Conservation (phyloP, 495 filamentous ascomycete species). For the Penicillium fimorum region DNA sequence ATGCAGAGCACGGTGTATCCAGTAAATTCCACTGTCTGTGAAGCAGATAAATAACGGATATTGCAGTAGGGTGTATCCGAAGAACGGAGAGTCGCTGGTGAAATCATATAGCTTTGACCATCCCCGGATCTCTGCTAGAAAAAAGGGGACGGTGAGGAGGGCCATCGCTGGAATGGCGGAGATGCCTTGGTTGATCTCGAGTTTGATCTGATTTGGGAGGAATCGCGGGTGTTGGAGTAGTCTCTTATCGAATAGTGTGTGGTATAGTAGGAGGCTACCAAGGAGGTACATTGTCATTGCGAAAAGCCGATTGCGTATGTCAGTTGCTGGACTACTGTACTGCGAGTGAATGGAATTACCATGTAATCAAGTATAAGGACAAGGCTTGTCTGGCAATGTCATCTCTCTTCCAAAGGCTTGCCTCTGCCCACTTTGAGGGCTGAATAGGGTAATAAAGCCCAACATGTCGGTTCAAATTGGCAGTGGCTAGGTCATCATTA, state of each 20-base stretch:
- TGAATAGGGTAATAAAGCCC: constrained; percentile 57
- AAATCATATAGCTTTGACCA: constrained; percentile 83
- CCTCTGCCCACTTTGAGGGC: constrained; percentile 63
- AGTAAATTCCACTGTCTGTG: constrained; percentile 90
- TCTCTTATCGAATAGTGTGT: constrained; percentile 86
- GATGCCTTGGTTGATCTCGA: constrained; percentile 76
- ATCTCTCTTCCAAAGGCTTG: constrained; percentile 65
- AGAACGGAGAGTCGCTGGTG: constrained; percentile 62
- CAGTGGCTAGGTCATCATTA: constrained; percentile 6
- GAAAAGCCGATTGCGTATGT: constrained; percentile 54
- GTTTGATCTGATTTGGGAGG: constrained; percentile 81
- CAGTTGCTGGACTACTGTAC: not conserved
- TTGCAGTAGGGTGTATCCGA: constrained; percentile 74
- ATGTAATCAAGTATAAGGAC: constrained; percentile 67
- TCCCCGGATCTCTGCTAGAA: constrained; percentile 78
- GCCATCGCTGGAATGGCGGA: constrained; percentile 74
- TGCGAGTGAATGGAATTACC: constrained; percentile 44
- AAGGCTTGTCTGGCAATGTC: constrained; percentile 63
- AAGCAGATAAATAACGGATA: constrained; percentile 88
- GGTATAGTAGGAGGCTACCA: constrained; percentile 71
- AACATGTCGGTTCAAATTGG: constrained; percentile 33
- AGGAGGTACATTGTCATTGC: constrained; percentile 67
- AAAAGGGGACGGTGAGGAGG: constrained; percentile 72
- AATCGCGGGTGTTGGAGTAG: constrained; percentile 85
- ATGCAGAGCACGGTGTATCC: constrained; percentile 86